phyloP scores from a whole-genome alignment of 257 asterid genomes.

The Forsythia viridissima region DNA sequence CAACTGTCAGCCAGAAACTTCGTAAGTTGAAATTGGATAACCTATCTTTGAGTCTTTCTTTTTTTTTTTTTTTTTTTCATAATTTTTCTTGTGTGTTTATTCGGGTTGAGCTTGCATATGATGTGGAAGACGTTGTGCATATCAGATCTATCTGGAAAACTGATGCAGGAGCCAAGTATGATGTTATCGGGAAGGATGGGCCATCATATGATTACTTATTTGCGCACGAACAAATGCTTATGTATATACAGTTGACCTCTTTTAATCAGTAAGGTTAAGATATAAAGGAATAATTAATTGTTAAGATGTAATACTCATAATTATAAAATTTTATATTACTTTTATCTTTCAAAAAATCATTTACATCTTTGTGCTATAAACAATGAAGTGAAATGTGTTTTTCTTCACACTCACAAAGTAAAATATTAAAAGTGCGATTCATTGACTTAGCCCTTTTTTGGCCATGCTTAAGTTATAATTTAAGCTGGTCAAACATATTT shows the following conservation, averaged over 20 bases:
- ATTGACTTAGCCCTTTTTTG: neutral
- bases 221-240: neutral
- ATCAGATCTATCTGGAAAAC: neutral
- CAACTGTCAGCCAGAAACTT: slow-evolving; percentile 45
- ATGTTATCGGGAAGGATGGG: neutral
- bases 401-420: neutral
- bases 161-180: neutral
- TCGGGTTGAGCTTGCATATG: slow-evolving; percentile 4
- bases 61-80: neutral
- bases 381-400: neutral
- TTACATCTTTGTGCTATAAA: neutral
- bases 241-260: neutral
- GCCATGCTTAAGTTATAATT: too few relatives aligned
- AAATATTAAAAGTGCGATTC: neutral
- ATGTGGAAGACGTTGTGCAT: neutral
- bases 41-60: neutral
- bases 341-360: neutral
- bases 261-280: neutral
- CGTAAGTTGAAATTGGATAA: slow-evolving; percentile 26
- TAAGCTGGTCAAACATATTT: too few relatives aligned
- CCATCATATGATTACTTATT: neutral
- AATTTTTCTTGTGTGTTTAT: neutral
- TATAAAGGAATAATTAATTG: neutral
- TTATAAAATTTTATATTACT: neutral
- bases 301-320: neutral